phyloP scores from a whole-genome alignment of 495 filamentous ascomycete species.

The Astrothelium subdiscretum region DNA sequence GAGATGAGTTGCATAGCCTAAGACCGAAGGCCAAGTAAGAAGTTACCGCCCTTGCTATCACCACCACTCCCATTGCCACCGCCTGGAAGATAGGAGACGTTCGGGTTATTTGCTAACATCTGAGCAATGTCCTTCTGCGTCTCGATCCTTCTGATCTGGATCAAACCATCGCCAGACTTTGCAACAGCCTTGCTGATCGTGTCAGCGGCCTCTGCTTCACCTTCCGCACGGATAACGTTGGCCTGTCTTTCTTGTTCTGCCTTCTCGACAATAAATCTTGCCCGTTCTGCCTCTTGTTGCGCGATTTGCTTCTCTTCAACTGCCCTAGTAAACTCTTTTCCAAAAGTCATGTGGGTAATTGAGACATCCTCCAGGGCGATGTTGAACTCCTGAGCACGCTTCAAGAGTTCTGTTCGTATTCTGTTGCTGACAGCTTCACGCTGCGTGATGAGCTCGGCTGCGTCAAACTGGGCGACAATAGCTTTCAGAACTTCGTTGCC shows the following conservation, averaged over 20 bases:
- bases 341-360: constrained; percentile 99
- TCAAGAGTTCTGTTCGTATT: constrained; percentile 88
- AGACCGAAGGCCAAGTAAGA: constrained; percentile 49
- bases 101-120: constrained; percentile 80
- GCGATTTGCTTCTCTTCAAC: constrained; percentile 99
- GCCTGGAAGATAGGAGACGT: constrained; percentile 88
- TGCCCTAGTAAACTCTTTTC: constrained; percentile 94
- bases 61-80: constrained; percentile 45
- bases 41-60: constrained; percentile 48
- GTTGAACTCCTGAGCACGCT: constrained; percentile 96
- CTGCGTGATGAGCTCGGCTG: constrained; percentile 98
- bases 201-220: constrained; percentile 91
- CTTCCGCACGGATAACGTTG: constrained; percentile 94
- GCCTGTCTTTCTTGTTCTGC: constrained; percentile 98
- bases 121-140: constrained; percentile 92
- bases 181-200: constrained; percentile 87
- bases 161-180: constrained; percentile 83
- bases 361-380: constrained; percentile 97
- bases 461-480: constrained; percentile 98
- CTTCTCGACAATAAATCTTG: constrained; percentile 95
- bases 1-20: constrained; percentile 1
- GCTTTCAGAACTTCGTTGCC: constrained; percentile 99
- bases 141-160: constrained; percentile 93
- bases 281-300: constrained; percentile 95
- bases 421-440: constrained; percentile 91